Evolutionary conservation across 2,329 filamentous ascomycete species (phyloP).

Genomic region (Aspergillus oerlinghausenensis): DNA sequence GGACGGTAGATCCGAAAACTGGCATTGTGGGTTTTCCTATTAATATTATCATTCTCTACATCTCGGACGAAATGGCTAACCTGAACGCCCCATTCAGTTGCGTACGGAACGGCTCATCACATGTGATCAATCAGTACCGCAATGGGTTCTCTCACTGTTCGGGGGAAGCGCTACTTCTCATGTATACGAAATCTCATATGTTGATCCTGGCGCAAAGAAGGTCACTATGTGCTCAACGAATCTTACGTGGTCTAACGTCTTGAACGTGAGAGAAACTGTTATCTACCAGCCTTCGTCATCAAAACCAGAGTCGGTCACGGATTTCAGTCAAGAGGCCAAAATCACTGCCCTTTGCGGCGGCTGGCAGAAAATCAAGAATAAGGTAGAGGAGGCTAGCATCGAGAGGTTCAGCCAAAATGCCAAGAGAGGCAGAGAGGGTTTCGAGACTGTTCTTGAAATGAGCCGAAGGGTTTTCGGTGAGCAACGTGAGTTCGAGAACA

Average conservation of each 20-base stretch:
- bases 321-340: conserved; percentile 83
- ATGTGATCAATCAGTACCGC: conserved; percentile 45
- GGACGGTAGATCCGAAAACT: conserved; percentile 59
- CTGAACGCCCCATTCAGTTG: conserved; percentile 42
- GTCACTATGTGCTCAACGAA: conserved; percentile 97
- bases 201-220: conserved; percentile 75
- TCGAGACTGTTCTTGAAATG: conserved; percentile 91
- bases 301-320: conserved; percentile 56
- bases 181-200: conserved; percentile 94
- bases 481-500: conserved; percentile 64
- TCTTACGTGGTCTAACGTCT: conserved; percentile 83
- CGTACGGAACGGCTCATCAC: conserved; percentile 65
- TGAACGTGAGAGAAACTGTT: conserved; percentile 90
- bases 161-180: conserved; percentile 76
- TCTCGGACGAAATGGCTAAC: conserved; percentile 8
- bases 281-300: conserved; percentile 64
- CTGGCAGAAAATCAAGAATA: conserved; percentile 95
- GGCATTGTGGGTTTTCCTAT: conserved; percentile 56
- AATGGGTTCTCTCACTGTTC: conserved; percentile 67
- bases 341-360: conserved; percentile 93
- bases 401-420: conserved; percentile 90
- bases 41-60: not conserved
- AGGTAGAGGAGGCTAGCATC: conserved; percentile 87
- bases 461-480: conserved; percentile 86
- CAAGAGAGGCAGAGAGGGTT: conserved; percentile 82